These are phyloP conservation scores for Brasilioporus rufonigricans DNA, from an alignment of 768 basidiomycete genomes.

Conservation along the genomic window DNA sequence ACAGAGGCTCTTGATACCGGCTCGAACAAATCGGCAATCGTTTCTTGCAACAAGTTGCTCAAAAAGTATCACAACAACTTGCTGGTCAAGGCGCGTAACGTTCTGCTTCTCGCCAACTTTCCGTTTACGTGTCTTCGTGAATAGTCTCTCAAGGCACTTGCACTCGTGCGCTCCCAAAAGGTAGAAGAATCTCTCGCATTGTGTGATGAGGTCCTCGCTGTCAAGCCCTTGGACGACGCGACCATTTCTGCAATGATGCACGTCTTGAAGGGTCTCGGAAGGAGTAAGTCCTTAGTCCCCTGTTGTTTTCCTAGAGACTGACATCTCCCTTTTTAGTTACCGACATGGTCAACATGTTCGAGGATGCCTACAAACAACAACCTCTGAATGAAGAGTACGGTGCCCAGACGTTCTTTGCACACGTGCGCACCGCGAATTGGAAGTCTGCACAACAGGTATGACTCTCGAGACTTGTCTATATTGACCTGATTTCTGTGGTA, in stretches of 20 bases:
- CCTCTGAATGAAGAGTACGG: constrained; percentile 82
- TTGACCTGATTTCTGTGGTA: neutral
- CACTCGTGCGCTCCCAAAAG: constrained; percentile 80
- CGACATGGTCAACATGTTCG: constrained; percentile 83
- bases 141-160: constrained; percentile 82
- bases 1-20: constrained; percentile 84
- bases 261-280: constrained; percentile 73
- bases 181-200: constrained; percentile 77
- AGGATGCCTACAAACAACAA: constrained; percentile 80
- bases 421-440: constrained; percentile 78
- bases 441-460: constrained; percentile 80
- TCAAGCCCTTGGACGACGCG: constrained; percentile 70
- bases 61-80: constrained; percentile 80
- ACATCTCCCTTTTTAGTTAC: constrained; percentile 47
- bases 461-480: neutral
- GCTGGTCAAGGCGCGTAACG: constrained; percentile 57
- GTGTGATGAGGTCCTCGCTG: constrained; percentile 76
- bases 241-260: constrained; percentile 82
- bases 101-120: neutral
- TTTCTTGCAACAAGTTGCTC: constrained; percentile 82
- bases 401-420: constrained; percentile 81
- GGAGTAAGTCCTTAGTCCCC: constrained; percentile 40
- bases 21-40: constrained; percentile 83
- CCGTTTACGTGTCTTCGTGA: constrained; percentile 12
- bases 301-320: neutral